Evolutionary conservation across 192 early-diverging fungal species (phyloP), one percentile per base, ranked within the genome.

Genomic region (Rhizoclosmatium globosum): DNA sequence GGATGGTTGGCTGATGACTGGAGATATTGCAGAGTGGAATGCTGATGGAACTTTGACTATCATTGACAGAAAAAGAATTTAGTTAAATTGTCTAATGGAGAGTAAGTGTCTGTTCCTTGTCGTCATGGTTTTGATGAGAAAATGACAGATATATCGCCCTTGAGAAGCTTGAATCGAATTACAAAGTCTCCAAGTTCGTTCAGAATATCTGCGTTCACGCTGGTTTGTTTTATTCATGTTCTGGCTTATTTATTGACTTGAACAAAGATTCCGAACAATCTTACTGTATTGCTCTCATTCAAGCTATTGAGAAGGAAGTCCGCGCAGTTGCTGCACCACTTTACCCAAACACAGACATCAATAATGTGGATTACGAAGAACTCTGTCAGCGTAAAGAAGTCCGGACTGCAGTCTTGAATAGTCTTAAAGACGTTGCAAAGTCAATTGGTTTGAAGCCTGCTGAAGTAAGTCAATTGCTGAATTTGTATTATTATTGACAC

Each of bases 51-150:
- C 91, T 43, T 77, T 99, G 42, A 82, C 85, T 11, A 91, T 99
- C 66, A 95, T 99, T 82, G 97, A 99, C 84, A 90, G 97, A 64
- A 92, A 90, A 95, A 95, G 89, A 99, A 98, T 84, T 89, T 99
- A 57, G 92, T 99, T 75, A 99, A 97, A 83, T 87, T 96, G 70
- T 86, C 91, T 3, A 88, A 95, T 81, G 97, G 95, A 76, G 96
- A 97, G 61, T 77, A 39, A 77, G 64, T 68, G n/a, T 68, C 43
- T 68, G 21, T 19, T 19, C 15, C 21, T 62, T 62, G 38, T 21
- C 15, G 60, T 7, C 60, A 62, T 7, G 17, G 9, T 21, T 62
- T 21, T 62, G 15, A 62, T 23, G 19, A 7, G 4, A 21, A 7
- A 62, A 19, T 62, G 4, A 19, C 21, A 62, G 60, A 85, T 89